phyloP scores from a whole-genome alignment of 108 stramenopile species.

The Fistulifera pelliculosa region DNA sequence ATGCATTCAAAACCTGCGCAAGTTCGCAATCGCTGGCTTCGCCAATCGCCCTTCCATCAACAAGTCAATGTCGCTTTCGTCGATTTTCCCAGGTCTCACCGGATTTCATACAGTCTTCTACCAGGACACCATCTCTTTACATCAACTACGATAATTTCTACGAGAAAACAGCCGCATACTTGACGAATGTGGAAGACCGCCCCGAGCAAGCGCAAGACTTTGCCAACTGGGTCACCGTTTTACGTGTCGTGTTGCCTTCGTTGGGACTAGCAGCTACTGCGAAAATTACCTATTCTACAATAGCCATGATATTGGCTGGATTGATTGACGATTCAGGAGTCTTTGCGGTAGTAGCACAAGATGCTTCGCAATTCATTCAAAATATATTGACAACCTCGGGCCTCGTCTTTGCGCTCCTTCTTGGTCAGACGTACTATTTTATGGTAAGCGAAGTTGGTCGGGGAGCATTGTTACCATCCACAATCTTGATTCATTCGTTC shows the following conservation, averaged over 20 bases:
- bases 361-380: constrained; percentile 81
- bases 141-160: constrained; percentile 1
- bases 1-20: too few species aligned
- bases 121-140: too few species aligned
- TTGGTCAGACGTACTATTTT: constrained; percentile 86
- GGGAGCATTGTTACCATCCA: background rate
- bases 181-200: constrained; percentile 4
- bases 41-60: too few species aligned
- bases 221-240: constrained; percentile 22
- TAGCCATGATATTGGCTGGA: constrained; percentile 39
- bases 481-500: background rate
- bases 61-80: too few species aligned
- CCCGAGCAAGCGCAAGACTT: constrained; percentile 5
- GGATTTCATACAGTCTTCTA: too few species aligned
- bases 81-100: too few species aligned
- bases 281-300: constrained; percentile 40
- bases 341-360: constrained; percentile 69
- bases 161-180: constrained; percentile 4
- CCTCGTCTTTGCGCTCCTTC: constrained; percentile 65
- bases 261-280: constrained; percentile 37
- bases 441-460: constrained; percentile 26
- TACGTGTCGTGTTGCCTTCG: constrained; percentile 50
- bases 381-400: constrained; percentile 72
- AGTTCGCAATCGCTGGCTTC: too few species aligned
- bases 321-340: constrained; percentile 69